Percentiles rank a stretch among this genome's conserved stretches.
Conservation (phyloP, 2,329 filamentous ascomycete species). For the Whalleya microplaca region DNA sequence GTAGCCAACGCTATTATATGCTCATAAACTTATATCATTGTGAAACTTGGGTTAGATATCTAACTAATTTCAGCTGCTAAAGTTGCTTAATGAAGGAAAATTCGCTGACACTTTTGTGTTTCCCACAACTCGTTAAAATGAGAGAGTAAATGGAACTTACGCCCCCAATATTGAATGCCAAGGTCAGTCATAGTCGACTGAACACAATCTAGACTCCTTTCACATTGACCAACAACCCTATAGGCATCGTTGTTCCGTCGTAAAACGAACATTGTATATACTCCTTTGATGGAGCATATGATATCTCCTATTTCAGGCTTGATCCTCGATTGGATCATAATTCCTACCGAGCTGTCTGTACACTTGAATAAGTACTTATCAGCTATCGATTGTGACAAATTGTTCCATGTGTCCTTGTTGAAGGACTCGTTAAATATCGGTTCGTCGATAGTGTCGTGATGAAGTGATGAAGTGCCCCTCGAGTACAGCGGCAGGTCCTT, state of each 20-base stretch:
- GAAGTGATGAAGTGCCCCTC: not conserved
- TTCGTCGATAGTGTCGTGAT: not conserved
- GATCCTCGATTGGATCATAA: conserved; percentile 7
- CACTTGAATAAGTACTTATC: conserved; percentile 4
- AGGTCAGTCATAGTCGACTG: not conserved
- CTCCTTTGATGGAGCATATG: conserved; percentile 14
- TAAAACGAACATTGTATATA: conserved; percentile 11
- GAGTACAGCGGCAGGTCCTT: not conserved
- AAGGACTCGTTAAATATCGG: not conserved
- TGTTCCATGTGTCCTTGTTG: not conserved
- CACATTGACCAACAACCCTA: conserved; percentile 9
- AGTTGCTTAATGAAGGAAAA: not conserved
- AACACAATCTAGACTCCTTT: not conserved
- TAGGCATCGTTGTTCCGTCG: conserved; percentile 2
- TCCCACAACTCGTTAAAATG: not conserved
- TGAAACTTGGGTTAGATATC: no score
- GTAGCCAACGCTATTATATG: no score
- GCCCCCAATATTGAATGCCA: conserved; percentile 1
- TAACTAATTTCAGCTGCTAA: no score
- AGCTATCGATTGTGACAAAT: not conserved
- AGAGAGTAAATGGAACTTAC: not conserved
- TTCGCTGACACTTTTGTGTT: not conserved
- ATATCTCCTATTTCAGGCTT: conserved; percentile 3
- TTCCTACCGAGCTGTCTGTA: conserved; percentile 9
- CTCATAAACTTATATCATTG: no score